Conservation (phyloP, 2,329 filamentous ascomycete genomes). For the Thermothelomyces thermophilus region DNA sequence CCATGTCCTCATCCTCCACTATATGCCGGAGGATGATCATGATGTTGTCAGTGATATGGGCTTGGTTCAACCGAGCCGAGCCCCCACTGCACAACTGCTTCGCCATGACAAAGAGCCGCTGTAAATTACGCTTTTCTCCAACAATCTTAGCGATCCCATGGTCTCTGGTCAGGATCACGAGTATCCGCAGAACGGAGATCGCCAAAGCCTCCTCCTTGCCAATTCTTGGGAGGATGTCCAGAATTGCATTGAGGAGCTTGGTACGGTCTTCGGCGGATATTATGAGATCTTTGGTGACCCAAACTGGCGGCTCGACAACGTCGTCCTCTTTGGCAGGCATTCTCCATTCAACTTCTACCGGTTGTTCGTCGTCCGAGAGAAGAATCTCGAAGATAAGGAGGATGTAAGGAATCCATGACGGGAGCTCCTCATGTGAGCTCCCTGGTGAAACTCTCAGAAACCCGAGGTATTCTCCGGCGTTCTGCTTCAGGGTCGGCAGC, state of each 20-base stretch:
- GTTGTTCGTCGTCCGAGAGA: constrained; percentile 82
- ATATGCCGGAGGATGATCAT: constrained; percentile 87
- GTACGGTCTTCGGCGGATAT: constrained; percentile 59
- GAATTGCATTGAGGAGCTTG: constrained; percentile 67
- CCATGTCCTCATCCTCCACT: constrained; percentile 84
- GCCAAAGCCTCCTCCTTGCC: constrained; percentile 83
- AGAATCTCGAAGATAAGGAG: constrained; percentile 85
- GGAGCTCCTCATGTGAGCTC: constrained; percentile 67
- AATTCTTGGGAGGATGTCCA: constrained; percentile 77
- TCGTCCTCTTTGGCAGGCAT: constrained; percentile 45
- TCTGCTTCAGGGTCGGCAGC: constrained; percentile 66
- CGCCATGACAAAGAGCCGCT: constrained; percentile 88
- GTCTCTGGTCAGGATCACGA: constrained; percentile 81
- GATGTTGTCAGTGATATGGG: constrained; percentile 53
- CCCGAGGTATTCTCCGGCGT: constrained; percentile 65
- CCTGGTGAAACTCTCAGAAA: constrained; percentile 69
- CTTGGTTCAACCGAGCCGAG: constrained; percentile 61
- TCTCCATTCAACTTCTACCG: constrained; percentile 66
- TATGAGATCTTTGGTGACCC: constrained; percentile 54
- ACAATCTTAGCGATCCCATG: constrained; percentile 68
- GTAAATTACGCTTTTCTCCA: constrained; percentile 82
- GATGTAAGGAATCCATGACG: constrained; percentile 87
- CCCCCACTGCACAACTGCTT: constrained; percentile 81
- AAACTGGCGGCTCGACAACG: constrained; percentile 45
- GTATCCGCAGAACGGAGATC: constrained; percentile 71